These are phyloP conservation scores for Xylaria hypoxylon DNA, from an alignment of 2,329 filamentous ascomycete genomes.

Conservation along the genomic window DNA sequence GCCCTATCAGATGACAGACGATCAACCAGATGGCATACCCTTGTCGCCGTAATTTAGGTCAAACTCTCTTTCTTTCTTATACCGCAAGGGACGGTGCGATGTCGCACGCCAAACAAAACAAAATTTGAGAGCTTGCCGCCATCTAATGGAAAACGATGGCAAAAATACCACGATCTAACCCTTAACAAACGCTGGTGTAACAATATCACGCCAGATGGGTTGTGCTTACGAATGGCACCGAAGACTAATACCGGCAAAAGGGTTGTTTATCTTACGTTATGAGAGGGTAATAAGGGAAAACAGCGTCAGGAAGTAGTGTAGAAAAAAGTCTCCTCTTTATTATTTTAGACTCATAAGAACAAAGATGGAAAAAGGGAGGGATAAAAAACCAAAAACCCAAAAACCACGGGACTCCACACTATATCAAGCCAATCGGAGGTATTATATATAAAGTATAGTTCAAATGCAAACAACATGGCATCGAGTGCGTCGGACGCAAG, in stretches of 20 bases:
- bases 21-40: background rate
- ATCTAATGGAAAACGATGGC: background rate
- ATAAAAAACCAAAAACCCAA: too few relatives aligned
- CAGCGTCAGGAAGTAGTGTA: constrained; percentile 35
- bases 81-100: constrained; percentile 19
- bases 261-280: constrained; percentile 44
- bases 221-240: constrained; percentile 16
- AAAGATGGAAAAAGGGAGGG: constrained; percentile 20
- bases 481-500: constrained; percentile 7
- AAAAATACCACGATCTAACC: constrained; percentile 3
- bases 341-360: constrained; percentile 40
- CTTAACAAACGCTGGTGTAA: background rate
- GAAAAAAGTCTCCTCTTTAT: constrained; percentile 35
- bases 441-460: background rate
- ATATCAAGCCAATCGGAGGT: constrained; percentile 26
- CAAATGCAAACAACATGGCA: background rate
- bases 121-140: constrained; percentile 3
- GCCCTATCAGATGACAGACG: background rate
- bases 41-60: background rate
- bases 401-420: constrained; percentile 41
- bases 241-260: constrained; percentile 5
- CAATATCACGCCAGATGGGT: background rate
- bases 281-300: constrained; percentile 37
- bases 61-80: constrained; percentile 23
- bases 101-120: constrained; percentile 23